Evolutionary conservation across 2,329 filamentous ascomycete species (phyloP), one percentile per base, ranked within the genome.

Genomic region (Nigrograna mackinnonii): DNA sequence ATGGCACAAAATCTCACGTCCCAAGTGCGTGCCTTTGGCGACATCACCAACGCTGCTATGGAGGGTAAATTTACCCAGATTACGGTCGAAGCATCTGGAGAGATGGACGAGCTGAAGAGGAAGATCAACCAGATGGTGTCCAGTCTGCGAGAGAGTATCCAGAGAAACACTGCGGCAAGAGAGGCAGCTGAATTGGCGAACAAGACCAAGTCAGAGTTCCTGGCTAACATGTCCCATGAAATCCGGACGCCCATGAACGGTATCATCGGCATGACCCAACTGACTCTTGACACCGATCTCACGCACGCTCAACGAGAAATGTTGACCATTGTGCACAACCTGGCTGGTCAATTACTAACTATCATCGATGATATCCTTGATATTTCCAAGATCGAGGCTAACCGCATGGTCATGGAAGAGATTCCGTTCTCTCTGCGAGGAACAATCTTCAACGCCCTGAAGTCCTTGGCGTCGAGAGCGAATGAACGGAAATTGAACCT

Each of bases 81-180:
- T 67, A 95, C 94, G 35, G 92, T 99, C 14, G 91, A 96, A 68
- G 94, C 94, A 16, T 96, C 92, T 11, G 94, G 94, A 51, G 94
- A 99, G 71, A 97, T 99, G 94, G 94, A 97, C 70, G 92, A 97
- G 69, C 79, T 99, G 58, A 99, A 99, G 74, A 85, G 91, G 60
- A 97, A 97, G 78, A 97, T 99, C 79, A 99, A 97, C 68, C 89
- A 95, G 75, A 99, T 99, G 94, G 91, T 97, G 39, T 94, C 89
- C 66, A 96, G 95, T 65, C 75, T 99, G 49, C 80, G 92, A 55
- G 94, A 97, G 71, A 95, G 89, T 78, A 96, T 99, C 55, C 91
- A 97, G 68, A 85, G 91, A 67, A 99, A 97, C 67, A 96, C 91
- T 3, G 89, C 91, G 54, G 94, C 94, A 43, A 87, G 94, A 70